A percentile compares a stretch with the other conserved stretches of the same genome.
Conservation (phyloP, 345 rosid species). For the Anastatica hierochuntica region DNA sequence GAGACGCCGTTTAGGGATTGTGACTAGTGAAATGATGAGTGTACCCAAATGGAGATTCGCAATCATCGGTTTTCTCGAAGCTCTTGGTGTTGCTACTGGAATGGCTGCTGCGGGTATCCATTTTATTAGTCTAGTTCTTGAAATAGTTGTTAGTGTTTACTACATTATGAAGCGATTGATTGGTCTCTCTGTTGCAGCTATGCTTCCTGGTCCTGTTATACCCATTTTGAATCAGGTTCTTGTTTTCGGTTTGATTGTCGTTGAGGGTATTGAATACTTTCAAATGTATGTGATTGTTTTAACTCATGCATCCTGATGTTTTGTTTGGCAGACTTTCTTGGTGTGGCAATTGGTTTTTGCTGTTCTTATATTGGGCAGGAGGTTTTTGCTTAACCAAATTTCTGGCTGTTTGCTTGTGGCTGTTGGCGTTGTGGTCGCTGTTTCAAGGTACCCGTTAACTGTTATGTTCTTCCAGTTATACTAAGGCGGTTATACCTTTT, state of each 20-base stretch:
- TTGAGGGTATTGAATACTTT: background rate
- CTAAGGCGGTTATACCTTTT: too few species aligned
- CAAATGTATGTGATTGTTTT: background rate
- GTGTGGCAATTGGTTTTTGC: constrained; percentile 82
- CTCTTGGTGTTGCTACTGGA: constrained; percentile 69
- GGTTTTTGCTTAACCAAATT: constrained; percentile 50
- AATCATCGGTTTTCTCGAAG: constrained; percentile 64
- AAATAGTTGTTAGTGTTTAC: too few species aligned
- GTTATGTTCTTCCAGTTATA: background rate
- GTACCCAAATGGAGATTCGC: constrained; percentile 54
- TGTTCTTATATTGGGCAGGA: constrained; percentile 46
- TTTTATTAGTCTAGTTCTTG: too few species aligned
- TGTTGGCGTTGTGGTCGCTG: constrained; percentile 62
- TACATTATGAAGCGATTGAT: constrained; percentile 14
- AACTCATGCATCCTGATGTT: background rate
- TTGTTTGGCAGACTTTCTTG: constrained; percentile 62
- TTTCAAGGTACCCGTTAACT: constrained; percentile 43
- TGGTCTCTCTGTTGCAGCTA: constrained; percentile 38
- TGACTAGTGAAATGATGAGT: constrained; percentile 58
- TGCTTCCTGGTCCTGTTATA: constrained; percentile 90
- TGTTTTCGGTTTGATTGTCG: constrained; percentile 12
- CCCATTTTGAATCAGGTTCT: constrained; percentile 74
- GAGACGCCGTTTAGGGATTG: constrained; percentile 57
- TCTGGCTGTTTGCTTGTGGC: constrained; percentile 78
- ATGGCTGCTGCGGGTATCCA: constrained; percentile 98